Evolutionary conservation across 2,329 filamentous ascomycete genomes (phyloP).

Genomic region (Chaetomiaceae sp.): DNA sequence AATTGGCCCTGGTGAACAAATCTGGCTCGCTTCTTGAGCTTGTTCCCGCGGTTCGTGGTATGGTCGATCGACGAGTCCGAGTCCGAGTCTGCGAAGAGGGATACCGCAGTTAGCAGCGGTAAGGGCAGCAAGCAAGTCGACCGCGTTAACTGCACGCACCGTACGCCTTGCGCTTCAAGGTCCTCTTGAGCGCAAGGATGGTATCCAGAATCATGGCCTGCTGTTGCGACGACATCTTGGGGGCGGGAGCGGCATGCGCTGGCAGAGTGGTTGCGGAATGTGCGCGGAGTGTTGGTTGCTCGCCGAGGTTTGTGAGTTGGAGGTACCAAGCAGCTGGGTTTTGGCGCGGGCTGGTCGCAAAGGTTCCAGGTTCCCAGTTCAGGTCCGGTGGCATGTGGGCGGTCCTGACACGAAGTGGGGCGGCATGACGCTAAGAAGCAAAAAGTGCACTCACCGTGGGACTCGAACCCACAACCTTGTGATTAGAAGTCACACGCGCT

Average conservation of each 20-base stretch:
- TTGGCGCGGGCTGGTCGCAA: no score
- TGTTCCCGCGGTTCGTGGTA: constrained; percentile 69
- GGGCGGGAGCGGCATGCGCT: no score
- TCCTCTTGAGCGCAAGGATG: constrained; percentile 62
- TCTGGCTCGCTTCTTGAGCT: constrained; percentile 68
- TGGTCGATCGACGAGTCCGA: constrained; percentile 66
- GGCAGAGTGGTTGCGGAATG: no score
- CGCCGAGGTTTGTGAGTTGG: no score
- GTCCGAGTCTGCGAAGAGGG: constrained; percentile 57
- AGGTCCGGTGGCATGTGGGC: no score
- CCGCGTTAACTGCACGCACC: constrained; percentile 36
- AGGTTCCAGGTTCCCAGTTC: no score
- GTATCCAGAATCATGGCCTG: constrained; percentile 61
- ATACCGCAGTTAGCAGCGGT: constrained; percentile 19
- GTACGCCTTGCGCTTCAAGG: constrained; percentile 57
- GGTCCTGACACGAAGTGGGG: no score
- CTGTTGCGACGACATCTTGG: constrained; percentile 46
- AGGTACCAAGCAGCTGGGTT: no score
- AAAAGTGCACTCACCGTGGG: not conserved
- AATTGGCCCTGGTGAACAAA: constrained; percentile 66
- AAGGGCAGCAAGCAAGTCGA: not conserved
- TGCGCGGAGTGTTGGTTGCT: no score
- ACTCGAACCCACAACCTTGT: not conserved
- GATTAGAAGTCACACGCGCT: not conserved
- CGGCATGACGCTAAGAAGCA: not conserved